Base-by-base conservation (phyloP, 371 early-diverging fungal genomes). In the Circinella umbellata region DNA sequence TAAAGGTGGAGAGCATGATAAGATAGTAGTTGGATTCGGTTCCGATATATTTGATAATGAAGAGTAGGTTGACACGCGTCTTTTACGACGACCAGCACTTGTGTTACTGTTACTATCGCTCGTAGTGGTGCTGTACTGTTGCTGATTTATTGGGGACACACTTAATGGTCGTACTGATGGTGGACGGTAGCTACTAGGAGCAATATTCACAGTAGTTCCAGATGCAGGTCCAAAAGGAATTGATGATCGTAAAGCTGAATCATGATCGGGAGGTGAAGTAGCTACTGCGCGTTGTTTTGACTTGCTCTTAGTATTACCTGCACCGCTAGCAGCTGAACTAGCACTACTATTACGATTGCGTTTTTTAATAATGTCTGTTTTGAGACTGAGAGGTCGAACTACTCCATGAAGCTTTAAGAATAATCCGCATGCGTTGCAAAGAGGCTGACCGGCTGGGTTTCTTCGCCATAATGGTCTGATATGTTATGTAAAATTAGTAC, bases 371-470 rank as follows among this genome's bases (percentile, higher is more conserved):
- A 73, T 73, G 27, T 76, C 77, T 0, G 73, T 76, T 51, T 76
- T 76, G 9, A 76, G 55, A 49, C 74, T 73, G n/a, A 76, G 69
- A 7, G 77, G 77, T 48, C 77, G 71, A 11, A 76, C 77, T 3
- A 76, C 73, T 17, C 77, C 77, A 55, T 76, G 77, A 15, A 76
- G 67, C 48, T 76, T 76, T 27, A 76, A 51, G 53, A 76, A 76
- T 42, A 76, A 64, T 4, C 77, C 77, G 51, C 77, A 76, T 10
- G 77, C 77, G 61, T 76, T 76, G 39, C 77, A 76, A n/a, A 76
- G 69, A 4, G 77, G 73, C 38, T 73, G 73, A 10, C 77, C 77
- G 35, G 73, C 66, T 7, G 77, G 64, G 55, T 76, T 67, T n/a
- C 73, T 54, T 5, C 77, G 72, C 77, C 77, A 76, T 15, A 76